Percentiles rank a stretch among this genome's conserved stretches.
Conservation (phyloP, 2,329 filamentous ascomycete genomes). For the Blastomyces gilchristii region DNA sequence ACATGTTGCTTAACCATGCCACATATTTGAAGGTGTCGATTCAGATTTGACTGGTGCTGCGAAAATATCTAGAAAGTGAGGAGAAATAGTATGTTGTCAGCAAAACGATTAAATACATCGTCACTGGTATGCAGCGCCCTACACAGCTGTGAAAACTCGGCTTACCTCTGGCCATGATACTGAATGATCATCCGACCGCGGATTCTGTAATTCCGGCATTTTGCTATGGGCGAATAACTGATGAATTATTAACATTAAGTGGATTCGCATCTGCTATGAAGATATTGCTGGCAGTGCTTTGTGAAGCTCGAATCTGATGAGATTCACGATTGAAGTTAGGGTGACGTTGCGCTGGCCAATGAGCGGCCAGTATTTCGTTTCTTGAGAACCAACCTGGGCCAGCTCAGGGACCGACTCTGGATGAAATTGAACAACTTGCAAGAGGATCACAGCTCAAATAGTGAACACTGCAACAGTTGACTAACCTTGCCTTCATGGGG, state of each 20-base stretch:
- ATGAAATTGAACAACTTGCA: too few relatives aligned
- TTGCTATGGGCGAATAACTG: neutral
- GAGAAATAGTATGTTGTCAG: constrained; percentile 2
- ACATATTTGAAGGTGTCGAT: constrained; percentile 32
- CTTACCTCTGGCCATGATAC: constrained; percentile 22
- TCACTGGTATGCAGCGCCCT: neutral
- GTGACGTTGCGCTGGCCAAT: constrained; percentile 2
- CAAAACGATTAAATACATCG: neutral
- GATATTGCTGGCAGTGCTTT: neutral
- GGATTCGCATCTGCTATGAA: neutral
- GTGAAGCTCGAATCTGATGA: neutral
- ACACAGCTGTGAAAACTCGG: neutral
- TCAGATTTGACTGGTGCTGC: constrained; percentile 32
- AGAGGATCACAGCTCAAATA: too few relatives aligned
- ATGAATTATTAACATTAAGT: neutral
- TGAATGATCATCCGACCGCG: neutral
- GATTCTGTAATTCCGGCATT: neutral
- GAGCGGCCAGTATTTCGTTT: too few relatives aligned
- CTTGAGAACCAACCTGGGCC: too few relatives aligned
- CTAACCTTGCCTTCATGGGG: too few relatives aligned
- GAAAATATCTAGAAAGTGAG: constrained; percentile 28
- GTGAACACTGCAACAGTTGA: too few relatives aligned
- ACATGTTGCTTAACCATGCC: constrained; percentile 26
- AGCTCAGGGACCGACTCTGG: too few relatives aligned
- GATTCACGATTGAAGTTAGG: neutral